Conservation (phyloP, 2,329 filamentous ascomycete species). For the Diplocarpon rosae region DNA sequence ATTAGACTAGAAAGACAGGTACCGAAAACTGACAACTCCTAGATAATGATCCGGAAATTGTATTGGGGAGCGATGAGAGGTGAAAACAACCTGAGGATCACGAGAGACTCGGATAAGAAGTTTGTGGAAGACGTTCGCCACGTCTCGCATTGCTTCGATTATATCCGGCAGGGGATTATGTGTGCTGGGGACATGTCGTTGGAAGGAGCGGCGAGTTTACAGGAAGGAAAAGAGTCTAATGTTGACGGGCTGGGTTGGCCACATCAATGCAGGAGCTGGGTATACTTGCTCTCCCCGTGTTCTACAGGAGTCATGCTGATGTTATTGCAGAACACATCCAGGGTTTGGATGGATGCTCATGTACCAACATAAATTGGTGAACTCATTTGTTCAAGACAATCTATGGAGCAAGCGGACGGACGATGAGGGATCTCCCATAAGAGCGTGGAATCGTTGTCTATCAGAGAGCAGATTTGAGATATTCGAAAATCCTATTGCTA, state of each 20-base stretch:
- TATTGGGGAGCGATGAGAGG: background rate
- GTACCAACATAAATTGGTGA: too few species aligned
- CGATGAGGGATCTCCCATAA: too few species aligned
- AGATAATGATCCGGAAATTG: constrained; percentile 1
- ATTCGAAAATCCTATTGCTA: too few species aligned
- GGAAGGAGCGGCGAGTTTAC: background rate
- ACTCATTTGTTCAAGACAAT: too few species aligned
- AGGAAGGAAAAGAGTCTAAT: background rate
- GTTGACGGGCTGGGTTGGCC: constrained; percentile 2
- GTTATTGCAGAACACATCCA: too few species aligned
- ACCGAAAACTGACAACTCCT: background rate
- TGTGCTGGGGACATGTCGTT: constrained; percentile 12
- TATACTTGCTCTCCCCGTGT: background rate
- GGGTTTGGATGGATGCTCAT: too few species aligned
- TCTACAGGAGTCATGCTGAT: too few species aligned
- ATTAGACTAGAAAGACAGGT: too few species aligned
- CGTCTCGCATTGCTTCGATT: constrained; percentile 11
- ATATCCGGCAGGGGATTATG: constrained; percentile 12
- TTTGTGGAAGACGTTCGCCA: constrained; percentile 2
- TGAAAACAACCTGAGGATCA: background rate
- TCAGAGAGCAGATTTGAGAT: too few species aligned
- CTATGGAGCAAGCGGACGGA: too few species aligned
- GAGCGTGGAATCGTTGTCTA: too few species aligned
- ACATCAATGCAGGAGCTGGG: constrained; percentile 6
- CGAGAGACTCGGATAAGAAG: too few species aligned